Conservation (phyloP, 2,329 filamentous ascomycete genomes). For the Sporothrix brunneoviolacea region DNA sequence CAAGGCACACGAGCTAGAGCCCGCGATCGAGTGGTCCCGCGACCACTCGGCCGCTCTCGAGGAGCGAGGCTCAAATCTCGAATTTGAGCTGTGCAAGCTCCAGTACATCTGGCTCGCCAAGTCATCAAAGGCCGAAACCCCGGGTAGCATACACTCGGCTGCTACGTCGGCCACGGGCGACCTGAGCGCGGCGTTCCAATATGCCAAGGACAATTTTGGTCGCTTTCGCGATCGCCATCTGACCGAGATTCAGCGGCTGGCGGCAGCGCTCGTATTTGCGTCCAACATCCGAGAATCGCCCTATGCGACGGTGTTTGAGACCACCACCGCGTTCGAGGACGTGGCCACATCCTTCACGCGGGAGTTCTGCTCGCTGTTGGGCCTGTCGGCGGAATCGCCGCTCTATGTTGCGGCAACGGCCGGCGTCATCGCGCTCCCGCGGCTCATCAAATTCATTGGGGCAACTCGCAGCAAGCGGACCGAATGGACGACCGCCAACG, state of each 20-base stretch:
- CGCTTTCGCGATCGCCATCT: slow-evolving; percentile 70
- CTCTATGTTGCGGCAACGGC: slow-evolving; percentile 90
- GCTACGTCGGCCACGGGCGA: background rate
- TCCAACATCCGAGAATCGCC: slow-evolving; percentile 70
- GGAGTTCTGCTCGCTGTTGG: slow-evolving; percentile 89
- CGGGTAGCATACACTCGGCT: slow-evolving; percentile 30
- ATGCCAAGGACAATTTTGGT: slow-evolving; percentile 68
- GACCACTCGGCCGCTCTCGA: slow-evolving; percentile 66
- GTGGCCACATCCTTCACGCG: slow-evolving; percentile 82
- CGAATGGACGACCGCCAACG: slow-evolving; percentile 88
- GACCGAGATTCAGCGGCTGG: slow-evolving; percentile 72
- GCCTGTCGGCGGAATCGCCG: slow-evolving; percentile 83
- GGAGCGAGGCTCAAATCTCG: slow-evolving; percentile 78
- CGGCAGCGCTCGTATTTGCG: slow-evolving; percentile 72
- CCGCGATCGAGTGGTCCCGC: slow-evolving; percentile 83
- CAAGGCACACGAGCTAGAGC: slow-evolving; percentile 64
- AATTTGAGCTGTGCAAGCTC: slow-evolving; percentile 87
- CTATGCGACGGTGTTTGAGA: slow-evolving; percentile 72
- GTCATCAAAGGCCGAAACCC: slow-evolving; percentile 21
- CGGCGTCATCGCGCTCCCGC: slow-evolving; percentile 83
- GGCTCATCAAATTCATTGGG: slow-evolving; percentile 77
- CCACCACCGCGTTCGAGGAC: slow-evolving; percentile 61
- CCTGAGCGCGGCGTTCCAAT: slow-evolving; percentile 54
- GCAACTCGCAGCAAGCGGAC: slow-evolving; percentile 86
- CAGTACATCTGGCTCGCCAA: slow-evolving; percentile 88